Base-by-base conservation (phyloP, 1,284 basidiomycete species). In the Leccinum griseonigrum region DNA sequence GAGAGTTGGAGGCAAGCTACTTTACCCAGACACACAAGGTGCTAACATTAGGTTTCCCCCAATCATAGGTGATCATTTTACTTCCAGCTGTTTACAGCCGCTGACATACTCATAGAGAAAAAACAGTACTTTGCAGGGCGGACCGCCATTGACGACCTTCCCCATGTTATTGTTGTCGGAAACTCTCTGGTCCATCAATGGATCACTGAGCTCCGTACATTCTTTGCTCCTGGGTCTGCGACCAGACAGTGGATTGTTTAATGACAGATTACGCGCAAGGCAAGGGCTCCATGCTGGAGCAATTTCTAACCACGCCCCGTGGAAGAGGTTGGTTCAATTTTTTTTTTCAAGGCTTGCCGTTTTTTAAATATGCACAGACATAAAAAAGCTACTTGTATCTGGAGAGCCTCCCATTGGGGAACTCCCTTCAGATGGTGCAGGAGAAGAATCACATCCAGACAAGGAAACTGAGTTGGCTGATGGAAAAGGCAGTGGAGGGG, bases 191-290 rank as follows among this genome's bases (percentile, higher is more conserved):
- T 63, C 46, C 32, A 5, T 11, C 62, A 63, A 3, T 63, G 62
- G 62, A 11, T 26, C 4, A 16, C 46, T 3, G 56, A 63, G n/a
- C 57, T 63, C 5, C 53, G 40, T 0, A 62, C 60, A 0, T 63
- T 63, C 38, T 63, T 63, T 13, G 31, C 62, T 11, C 62, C 62
- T 3, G 56, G 57, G 61, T 64, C 36, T 63, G 61, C 4, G 18
- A 63, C 38, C 61, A 63, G 26, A 64, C 55, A 0, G 61, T 64
- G 5, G 57, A 64, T 34, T 63, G 62, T 28, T 14, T 64, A 9
- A 63, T 64, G 63, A 64, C 54, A 16, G 60, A 61, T 55, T 54
- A 16, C 3, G 59, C 54, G 3, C 55, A 57, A 43, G 58, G 55
- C 3, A 62, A 62, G 28, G 58, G 43, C 40, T 62, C 58, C 8